Conservation (phyloP, 2,329 filamentous ascomycete species). For the Alternaria solani region DNA sequence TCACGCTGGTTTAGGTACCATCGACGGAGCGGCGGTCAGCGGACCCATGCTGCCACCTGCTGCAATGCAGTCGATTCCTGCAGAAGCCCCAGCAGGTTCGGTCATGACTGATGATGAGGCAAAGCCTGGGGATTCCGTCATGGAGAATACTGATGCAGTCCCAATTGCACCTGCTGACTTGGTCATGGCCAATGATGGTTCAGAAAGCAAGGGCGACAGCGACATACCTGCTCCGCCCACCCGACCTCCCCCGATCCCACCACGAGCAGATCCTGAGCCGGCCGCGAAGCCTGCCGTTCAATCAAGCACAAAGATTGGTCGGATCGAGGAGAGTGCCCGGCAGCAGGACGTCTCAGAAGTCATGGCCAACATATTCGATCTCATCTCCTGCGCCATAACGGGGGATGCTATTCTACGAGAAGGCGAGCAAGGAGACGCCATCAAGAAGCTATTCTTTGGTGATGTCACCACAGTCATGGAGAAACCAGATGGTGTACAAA, state of each 20-base stretch:
- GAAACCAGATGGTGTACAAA: conserved; percentile 52
- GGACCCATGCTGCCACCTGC: conserved; percentile 56
- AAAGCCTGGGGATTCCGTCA: conserved; percentile 1
- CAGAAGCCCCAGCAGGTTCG: conserved; percentile 5
- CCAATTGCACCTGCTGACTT: conserved; percentile 26
- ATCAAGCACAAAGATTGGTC: conserved; percentile 50
- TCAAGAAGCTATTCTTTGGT: conserved; percentile 63
- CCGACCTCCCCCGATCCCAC: conserved; percentile 67
- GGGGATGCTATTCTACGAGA: conserved; percentile 70
- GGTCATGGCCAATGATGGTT: conserved; percentile 37
- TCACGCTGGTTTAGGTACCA: conserved; percentile 51
- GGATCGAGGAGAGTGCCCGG: conserved; percentile 65
- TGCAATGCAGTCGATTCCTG: not conserved
- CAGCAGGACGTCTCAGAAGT: conserved; percentile 98
- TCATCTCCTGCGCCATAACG: conserved; percentile 87
- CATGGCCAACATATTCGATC: conserved; percentile 89
- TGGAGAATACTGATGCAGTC: conserved; percentile 9
- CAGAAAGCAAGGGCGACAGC: conserved; percentile 28
- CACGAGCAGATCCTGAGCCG: conserved; percentile 52
- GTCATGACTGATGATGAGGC: conserved; percentile 1
- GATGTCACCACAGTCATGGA: conserved; percentile 58
- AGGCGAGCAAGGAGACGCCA: conserved; percentile 80
- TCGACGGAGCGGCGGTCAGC: conserved; percentile 55
- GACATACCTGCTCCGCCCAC: conserved; percentile 50
- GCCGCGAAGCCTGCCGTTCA: conserved; percentile 8